A percentile compares a stretch with the other conserved stretches of the same genome.
These are phyloP conservation scores for Pseudogymnoascus sp. DNA, from an alignment of 2,329 filamentous ascomycete genomes.

Conservation along the genomic window DNA sequence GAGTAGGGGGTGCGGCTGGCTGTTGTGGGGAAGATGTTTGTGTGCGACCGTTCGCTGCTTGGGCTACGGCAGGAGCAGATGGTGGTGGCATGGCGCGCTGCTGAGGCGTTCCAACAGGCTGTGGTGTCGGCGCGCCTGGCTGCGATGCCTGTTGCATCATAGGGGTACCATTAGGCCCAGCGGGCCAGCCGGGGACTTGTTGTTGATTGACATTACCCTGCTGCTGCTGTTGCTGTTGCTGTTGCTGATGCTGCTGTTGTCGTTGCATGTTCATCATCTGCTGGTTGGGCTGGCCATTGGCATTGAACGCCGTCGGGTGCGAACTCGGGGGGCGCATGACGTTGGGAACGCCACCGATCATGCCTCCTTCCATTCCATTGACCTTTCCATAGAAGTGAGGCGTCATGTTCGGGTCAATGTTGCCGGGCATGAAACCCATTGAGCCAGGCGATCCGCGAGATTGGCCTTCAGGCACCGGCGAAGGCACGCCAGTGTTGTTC, in stretches of 20 bases:
- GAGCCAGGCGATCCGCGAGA: conserved; percentile 55
- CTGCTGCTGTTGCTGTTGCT: conserved; percentile 33
- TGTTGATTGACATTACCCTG: conserved; percentile 10
- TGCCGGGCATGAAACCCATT: conserved; percentile 54
- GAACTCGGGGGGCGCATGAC: conserved; percentile 61
- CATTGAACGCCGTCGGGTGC: conserved; percentile 51
- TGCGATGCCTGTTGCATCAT: conserved; percentile 39
- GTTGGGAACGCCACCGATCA: conserved; percentile 49
- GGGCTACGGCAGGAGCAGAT: conserved; percentile 42
- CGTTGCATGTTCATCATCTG: conserved; percentile 54
- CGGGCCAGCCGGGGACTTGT: conserved; percentile 24
- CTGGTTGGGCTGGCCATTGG: conserved; percentile 42
- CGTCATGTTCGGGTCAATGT: conserved; percentile 53
- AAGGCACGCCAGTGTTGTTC: conserved; percentile 59
- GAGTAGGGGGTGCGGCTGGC: conserved; percentile 65
- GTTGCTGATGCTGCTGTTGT: too few species aligned
- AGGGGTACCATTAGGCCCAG: conserved; percentile 30
- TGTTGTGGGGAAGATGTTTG: conserved; percentile 55
- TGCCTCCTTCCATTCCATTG: conserved; percentile 41
- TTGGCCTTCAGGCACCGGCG: conserved; percentile 62
- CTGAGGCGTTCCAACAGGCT: conserved; percentile 53
- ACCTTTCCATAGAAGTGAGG: conserved; percentile 52
- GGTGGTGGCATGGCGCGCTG: conserved; percentile 63
- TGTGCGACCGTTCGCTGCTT: conserved; percentile 45
- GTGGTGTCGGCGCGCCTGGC: conserved; percentile 26